Evolutionary conservation across 2,329 filamentous ascomycete genomes (phyloP).

Genomic region (Neoascochyta sp.): DNA sequence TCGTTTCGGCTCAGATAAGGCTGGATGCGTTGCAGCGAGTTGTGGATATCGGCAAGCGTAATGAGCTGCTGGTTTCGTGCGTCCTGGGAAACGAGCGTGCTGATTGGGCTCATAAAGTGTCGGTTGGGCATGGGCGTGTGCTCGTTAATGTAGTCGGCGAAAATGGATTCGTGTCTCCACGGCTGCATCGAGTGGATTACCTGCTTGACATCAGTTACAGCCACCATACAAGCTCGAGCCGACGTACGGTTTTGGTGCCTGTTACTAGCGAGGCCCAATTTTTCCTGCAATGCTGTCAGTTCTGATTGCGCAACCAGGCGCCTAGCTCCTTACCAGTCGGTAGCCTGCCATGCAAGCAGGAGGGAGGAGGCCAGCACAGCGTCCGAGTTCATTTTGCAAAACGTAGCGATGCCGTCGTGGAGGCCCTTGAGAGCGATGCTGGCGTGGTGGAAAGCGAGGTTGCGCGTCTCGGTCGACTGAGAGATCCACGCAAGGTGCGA

Average conservation of each 20-base stretch:
- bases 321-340: conserved; percentile 87
- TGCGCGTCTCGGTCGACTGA: conserved; percentile 77
- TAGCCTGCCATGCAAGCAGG: conserved; percentile 91
- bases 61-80: conserved; percentile 54
- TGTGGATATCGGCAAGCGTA: conserved; percentile 41
- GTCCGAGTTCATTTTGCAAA: conserved; percentile 83
- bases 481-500: conserved; percentile 90
- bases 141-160: conserved; percentile 76
- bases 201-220: conserved; percentile 47
- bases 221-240: too few species aligned
- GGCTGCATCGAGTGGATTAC: conserved; percentile 87
- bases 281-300: too few species aligned
- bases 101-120: conserved; percentile 59
- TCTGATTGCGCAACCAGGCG: too few species aligned
- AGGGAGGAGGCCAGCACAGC: conserved; percentile 88
- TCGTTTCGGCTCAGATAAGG: conserved; percentile 44
- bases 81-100: conserved; percentile 59
- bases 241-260: conserved; percentile 78
- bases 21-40: conserved; percentile 44
- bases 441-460: conserved; percentile 85
- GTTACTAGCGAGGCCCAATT: conserved; percentile 92
- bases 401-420: conserved; percentile 79
- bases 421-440: conserved; percentile 81
- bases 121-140: conserved; percentile 50
- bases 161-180: conserved; percentile 87